These are phyloP conservation scores for Bifiguratus adelaidae DNA, from an alignment of 192 early-diverging fungal genomes.

Conservation along the genomic window DNA sequence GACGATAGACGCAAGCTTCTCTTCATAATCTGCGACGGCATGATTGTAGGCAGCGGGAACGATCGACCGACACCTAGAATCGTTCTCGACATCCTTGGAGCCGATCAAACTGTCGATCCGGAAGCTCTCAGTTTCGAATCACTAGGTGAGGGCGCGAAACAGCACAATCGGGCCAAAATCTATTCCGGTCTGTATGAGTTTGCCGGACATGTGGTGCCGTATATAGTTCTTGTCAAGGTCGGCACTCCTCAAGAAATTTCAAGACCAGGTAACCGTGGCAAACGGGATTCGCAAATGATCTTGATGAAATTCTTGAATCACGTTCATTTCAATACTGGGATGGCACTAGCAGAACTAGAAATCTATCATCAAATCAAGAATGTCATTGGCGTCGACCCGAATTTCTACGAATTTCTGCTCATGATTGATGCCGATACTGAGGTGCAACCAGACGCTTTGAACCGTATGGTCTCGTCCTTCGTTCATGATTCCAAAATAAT, in stretches of 20 bases:
- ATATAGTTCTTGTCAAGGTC: constrained; percentile 92
- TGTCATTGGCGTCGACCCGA: constrained; percentile 92
- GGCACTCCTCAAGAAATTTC: constrained; percentile 77
- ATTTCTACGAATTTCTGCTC: constrained; percentile 90
- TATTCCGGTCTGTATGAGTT: constrained; percentile 95
- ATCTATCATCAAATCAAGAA: constrained; percentile 99
- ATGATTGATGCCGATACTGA: constrained; percentile 98
- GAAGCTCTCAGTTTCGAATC: constrained; percentile 82
- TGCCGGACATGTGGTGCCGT: constrained; percentile 90
- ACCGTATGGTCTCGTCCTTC: constrained; percentile 83
- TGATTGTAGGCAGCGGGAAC: constrained; percentile 95
- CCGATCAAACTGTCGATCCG: constrained; percentile 71
- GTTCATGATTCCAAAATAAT: constrained; percentile 83
- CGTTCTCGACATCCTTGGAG: constrained; percentile 92
- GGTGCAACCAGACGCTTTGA: constrained; percentile 80
- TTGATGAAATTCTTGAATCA: constrained; percentile 96
- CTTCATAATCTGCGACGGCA: constrained; percentile 94
- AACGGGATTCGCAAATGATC: constrained; percentile 97
- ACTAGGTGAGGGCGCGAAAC: constrained; percentile 82
- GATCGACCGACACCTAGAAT: constrained; percentile 94
- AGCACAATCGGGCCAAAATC: constrained; percentile 95
- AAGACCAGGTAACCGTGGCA: constrained; percentile 93
- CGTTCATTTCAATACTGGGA: constrained; percentile 85
- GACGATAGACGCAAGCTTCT: constrained; percentile 97
- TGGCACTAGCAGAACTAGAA: constrained; percentile 95